A percentile compares a stretch with the other conserved stretches of the same genome.
Evolutionary conservation across 23 red algal species (phyloP).

Genomic region (Agarophyton chilense): DNA sequence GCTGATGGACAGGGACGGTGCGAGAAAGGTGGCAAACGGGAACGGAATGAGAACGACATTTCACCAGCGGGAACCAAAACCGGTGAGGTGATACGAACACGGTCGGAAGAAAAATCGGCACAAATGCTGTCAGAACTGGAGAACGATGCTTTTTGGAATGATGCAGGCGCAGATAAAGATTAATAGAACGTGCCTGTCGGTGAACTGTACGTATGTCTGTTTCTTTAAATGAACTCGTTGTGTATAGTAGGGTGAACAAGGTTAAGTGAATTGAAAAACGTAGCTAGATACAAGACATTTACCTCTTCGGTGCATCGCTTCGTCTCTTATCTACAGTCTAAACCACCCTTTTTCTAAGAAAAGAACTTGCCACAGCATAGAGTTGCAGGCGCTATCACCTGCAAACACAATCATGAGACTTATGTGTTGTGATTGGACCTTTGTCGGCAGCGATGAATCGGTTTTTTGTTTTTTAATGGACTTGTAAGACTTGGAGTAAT

Average conservation of each 20-base stretch:
- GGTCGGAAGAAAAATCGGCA: background rate
- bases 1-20: background rate
- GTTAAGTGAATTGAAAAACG: background rate
- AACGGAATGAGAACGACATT: background rate
- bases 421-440: background rate
- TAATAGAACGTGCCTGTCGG: background rate
- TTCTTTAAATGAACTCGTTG: background rate
- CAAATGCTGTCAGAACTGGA: slow-evolving; percentile 8
- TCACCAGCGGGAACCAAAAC: background rate
- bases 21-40: background rate
- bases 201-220: background rate
- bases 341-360: no score
- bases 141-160: slow-evolving; percentile 61
- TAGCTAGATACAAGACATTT: slow-evolving; percentile 15
- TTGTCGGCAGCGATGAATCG: background rate
- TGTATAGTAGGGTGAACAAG: background rate
- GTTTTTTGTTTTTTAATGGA: background rate
- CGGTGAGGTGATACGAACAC: background rate
- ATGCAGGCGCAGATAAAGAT: slow-evolving; percentile 37
- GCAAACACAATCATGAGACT: no score
- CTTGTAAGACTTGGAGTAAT: slow-evolving; percentile 79
- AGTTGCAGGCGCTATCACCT: no score
- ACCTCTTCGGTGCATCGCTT: no score
- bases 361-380: no score
- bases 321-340: no score